Evolutionary conservation across 2,329 filamentous ascomycete genomes (phyloP).

Genomic region (Beauveria sp.): DNA sequence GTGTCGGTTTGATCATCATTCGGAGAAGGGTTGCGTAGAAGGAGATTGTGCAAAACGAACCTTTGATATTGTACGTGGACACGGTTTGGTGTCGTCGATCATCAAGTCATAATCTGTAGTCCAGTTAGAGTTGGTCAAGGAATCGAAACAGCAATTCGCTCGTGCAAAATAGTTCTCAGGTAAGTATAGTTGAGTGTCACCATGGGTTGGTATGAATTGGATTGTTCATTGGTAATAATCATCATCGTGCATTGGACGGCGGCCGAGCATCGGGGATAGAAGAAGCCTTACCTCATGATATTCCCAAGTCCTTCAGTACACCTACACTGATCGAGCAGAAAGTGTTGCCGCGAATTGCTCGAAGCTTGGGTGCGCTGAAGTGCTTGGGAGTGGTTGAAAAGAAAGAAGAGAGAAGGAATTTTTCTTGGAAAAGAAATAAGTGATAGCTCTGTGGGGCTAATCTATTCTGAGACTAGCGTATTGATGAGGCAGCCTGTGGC

Average conservation of each 20-base stretch:
- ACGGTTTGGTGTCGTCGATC: background rate
- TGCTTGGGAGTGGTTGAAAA: constrained; percentile 13
- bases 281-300: constrained; percentile 5
- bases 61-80: constrained; percentile 27
- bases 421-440: constrained; percentile 7
- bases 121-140: constrained; percentile 14
- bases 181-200: constrained; percentile 43
- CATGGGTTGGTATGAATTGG: constrained; percentile 54
- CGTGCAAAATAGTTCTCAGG: constrained; percentile 35
- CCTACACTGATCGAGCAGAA: background rate
- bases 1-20: constrained; percentile 56
- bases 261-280: background rate
- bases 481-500: constrained; percentile 25
- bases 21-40: constrained; percentile 21
- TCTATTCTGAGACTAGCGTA: constrained; percentile 11
- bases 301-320: background rate
- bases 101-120: constrained; percentile 7
- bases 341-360: background rate
- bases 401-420: constrained; percentile 12
- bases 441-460: constrained; percentile 19
- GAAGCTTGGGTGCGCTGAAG: background rate
- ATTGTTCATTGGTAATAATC: constrained; percentile 43
- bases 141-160: constrained; percentile 10
- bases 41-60: constrained; percentile 27
- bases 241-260: constrained; percentile 27